These are phyloP conservation scores for Triadica sebifera DNA, from an alignment of 345 rosid species.

Conservation along the genomic window DNA sequence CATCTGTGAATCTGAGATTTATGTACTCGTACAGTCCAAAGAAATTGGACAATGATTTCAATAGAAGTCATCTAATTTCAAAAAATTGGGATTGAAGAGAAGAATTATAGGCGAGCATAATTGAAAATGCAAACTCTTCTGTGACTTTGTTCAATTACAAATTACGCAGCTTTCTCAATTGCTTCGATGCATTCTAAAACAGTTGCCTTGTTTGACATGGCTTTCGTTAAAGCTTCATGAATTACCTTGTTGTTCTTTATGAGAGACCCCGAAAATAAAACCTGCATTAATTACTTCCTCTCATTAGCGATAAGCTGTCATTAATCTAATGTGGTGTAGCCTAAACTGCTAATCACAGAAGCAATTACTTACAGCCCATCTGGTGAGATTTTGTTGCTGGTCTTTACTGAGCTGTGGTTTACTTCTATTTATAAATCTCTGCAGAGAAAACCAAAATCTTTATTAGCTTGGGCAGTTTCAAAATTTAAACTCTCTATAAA, in stretches of 20 bases:
- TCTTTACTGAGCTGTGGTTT: constrained; percentile 73
- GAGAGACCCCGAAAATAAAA: constrained; percentile 70
- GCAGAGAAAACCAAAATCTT: constrained; percentile 15
- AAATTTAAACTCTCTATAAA: background rate
- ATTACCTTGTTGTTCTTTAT: constrained; percentile 66
- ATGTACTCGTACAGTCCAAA: background rate
- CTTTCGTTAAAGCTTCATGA: constrained; percentile 73
- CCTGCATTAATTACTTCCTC: constrained; percentile 43
- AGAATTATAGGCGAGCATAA: background rate
- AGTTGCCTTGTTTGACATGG: constrained; percentile 71
- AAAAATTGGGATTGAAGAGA: background rate
- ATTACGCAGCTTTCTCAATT: constrained; percentile 65
- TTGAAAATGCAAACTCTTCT: no score
- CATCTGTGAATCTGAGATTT: no score
- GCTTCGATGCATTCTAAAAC: constrained; percentile 77
- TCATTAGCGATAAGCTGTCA: background rate
- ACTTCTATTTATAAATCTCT: constrained; percentile 88
- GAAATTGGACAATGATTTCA: background rate
- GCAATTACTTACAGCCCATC: constrained; percentile 87
- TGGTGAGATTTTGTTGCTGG: constrained; percentile 89
- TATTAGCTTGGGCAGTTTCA: background rate
- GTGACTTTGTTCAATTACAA: background rate
- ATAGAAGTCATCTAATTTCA: background rate
- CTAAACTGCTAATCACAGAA: background rate
- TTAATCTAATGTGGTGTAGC: background rate